These are phyloP conservation scores for Condylostoma magnum DNA, from an alignment of 169 alveolate species.

Conservation along the genomic window DNA sequence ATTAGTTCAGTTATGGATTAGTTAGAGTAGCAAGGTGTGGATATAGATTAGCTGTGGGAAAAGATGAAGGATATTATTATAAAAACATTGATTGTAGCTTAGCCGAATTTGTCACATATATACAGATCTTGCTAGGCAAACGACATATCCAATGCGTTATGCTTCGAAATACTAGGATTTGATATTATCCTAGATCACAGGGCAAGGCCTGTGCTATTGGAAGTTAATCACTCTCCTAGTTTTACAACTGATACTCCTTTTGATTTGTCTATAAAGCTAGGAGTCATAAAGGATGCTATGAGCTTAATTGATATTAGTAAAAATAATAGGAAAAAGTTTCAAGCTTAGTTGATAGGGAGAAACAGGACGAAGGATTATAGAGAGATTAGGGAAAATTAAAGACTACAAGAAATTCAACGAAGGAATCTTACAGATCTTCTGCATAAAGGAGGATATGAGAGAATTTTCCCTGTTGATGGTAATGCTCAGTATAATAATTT, in stretches of 20 bases:
- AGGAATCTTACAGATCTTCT: not conserved
- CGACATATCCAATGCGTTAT: conserved; percentile 73
- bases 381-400: not conserved
- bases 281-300: conserved; percentile 65
- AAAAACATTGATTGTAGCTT: conserved; percentile 78
- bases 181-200: conserved; percentile 71
- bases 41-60: conserved; percentile 56
- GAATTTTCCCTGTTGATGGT: conserved; percentile 71
- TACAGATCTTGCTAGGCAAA: conserved; percentile 81
- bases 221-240: conserved; percentile 84
- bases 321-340: not conserved
- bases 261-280: conserved; percentile 62
- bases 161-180: conserved; percentile 87
- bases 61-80: conserved; percentile 71
- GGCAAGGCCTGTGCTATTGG: conserved; percentile 78
- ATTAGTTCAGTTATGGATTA: conserved; percentile 57
- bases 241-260: conserved; percentile 66
- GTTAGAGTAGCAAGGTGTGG: conserved; percentile 58
- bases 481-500: conserved; percentile 40
- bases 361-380: not conserved
- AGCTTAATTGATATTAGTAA: conserved; percentile 41
- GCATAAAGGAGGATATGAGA: conserved; percentile 83
- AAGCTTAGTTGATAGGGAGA: not conserved
- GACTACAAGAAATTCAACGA: not conserved
- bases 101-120: conserved; percentile 79